phyloP scores from a whole-genome alignment of 768 basidiomycete species.

The Clathrus columnatus region DNA sequence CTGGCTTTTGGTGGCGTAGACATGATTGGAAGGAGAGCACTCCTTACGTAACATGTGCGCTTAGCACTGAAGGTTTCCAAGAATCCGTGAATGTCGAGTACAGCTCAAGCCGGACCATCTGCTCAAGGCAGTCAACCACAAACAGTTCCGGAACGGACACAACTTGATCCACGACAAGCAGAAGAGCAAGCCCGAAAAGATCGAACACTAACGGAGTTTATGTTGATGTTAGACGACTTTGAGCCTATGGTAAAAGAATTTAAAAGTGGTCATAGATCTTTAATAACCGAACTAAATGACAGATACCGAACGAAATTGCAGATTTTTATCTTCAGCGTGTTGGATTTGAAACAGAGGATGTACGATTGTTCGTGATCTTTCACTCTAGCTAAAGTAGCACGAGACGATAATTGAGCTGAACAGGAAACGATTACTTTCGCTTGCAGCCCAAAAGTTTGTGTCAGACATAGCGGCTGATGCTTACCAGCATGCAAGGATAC shows the following conservation, averaged over 20 bases:
- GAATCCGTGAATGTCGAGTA: background rate
- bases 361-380: conserved; percentile 65
- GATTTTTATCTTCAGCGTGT: conserved; percentile 95
- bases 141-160: conserved; percentile 20
- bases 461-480: conserved; percentile 95
- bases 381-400: background rate
- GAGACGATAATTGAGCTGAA: background rate
- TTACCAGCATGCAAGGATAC: conserved; percentile 94
- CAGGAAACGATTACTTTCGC: conserved; percentile 88
- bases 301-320: conserved; percentile 98
- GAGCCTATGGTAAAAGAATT: conserved; percentile 69
- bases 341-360: conserved; percentile 92
- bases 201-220: conserved; percentile 83
- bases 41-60: too few species aligned
- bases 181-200: conserved; percentile 83
- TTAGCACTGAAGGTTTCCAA: too few species aligned
- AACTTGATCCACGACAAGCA: conserved; percentile 38
- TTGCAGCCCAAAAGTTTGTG: conserved; percentile 96
- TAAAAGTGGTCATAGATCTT: background rate
- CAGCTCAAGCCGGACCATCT: background rate
- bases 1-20: too few species aligned
- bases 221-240: conserved; percentile 94
- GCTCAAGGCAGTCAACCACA: conserved; percentile 26
- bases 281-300: conserved; percentile 2
- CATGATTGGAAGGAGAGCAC: too few species aligned